Evolutionary conservation across 371 early-diverging fungal species (phyloP).

Genomic region (Apophysomyces elegans): DNA sequence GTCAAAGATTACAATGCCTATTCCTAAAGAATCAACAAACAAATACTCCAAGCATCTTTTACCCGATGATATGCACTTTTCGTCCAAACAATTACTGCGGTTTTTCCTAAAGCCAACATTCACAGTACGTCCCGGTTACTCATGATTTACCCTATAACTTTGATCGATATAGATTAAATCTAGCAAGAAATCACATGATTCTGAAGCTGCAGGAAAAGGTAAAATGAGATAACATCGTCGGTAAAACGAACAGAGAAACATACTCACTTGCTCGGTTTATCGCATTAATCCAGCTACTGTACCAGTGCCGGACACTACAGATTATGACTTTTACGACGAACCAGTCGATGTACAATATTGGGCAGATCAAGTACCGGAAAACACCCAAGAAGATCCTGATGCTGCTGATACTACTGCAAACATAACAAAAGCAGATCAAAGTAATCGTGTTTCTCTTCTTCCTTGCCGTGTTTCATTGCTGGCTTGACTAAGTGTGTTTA

Average conservation of each 20-base stretch:
- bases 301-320: neutral
- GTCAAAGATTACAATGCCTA: conserved; percentile 35
- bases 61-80: conserved; percentile 87
- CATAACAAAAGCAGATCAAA: conserved; percentile 27
- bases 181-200: neutral
- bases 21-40: conserved; percentile 29
- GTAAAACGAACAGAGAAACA: neutral
- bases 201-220: neutral
- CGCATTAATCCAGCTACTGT: neutral
- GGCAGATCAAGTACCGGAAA: conserved; percentile 39
- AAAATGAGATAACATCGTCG: neutral
- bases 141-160: neutral
- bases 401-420: conserved; percentile 23
- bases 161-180: neutral
- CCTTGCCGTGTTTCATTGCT: neutral
- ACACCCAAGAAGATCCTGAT: conserved; percentile 18
- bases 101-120: conserved; percentile 81
- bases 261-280: neutral
- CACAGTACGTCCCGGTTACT: conserved; percentile 50
- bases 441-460: conserved; percentile 14
- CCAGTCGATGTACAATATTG: conserved; percentile 42
- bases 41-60: conserved; percentile 55
- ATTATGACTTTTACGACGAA: conserved; percentile 25
- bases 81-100: conserved; percentile 74
- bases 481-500: conserved; percentile 16